phyloP scores from a whole-genome alignment of 306 rosid genomes.

The Erythrophleum fordii region DNA sequence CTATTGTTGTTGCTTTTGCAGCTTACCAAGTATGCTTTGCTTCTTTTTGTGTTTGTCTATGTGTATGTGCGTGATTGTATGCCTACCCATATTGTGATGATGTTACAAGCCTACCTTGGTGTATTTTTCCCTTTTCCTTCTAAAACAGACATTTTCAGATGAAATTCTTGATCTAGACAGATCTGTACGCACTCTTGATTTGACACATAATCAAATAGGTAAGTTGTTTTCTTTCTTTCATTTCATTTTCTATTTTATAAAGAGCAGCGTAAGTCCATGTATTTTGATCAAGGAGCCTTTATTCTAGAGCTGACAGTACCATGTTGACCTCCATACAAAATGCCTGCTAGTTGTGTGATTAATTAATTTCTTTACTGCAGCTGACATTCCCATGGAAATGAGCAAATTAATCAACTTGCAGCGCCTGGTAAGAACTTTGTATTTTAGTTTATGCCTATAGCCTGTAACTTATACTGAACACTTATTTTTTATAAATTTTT shows the following conservation, averaged over 20 bases:
- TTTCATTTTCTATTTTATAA: neutral
- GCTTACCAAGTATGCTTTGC: neutral
- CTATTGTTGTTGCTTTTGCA: neutral
- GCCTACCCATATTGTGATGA: neutral
- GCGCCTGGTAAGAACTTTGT: slow-evolving; percentile 65
- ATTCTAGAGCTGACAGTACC: neutral
- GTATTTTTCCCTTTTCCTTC: slow-evolving; percentile 13
- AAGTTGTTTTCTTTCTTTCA: slow-evolving; percentile 25
- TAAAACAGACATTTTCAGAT: slow-evolving; percentile 75
- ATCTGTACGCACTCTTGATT: slow-evolving; percentile 86
- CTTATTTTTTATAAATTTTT: neutral
- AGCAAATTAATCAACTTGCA: slow-evolving; percentile 82
- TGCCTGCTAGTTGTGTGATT: neutral
- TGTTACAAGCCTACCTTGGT: slow-evolving; percentile 21
- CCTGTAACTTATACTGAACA: slow-evolving; percentile 11
- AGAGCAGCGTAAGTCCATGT: neutral
- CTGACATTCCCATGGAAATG: slow-evolving; percentile 78
- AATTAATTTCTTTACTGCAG: slow-evolving; percentile 55
- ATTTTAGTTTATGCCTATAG: slow-evolving; percentile 28
- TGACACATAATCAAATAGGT: slow-evolving; percentile 87
- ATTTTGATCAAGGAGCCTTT: slow-evolving; percentile 34
- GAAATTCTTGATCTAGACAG: slow-evolving; percentile 80
- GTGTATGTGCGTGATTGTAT: neutral
- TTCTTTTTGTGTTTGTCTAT: neutral
- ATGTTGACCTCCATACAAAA: slow-evolving; percentile 15